phyloP scores from a whole-genome alignment of 164 flowering plant genomes.

The Taxillus chinensis region DNA sequence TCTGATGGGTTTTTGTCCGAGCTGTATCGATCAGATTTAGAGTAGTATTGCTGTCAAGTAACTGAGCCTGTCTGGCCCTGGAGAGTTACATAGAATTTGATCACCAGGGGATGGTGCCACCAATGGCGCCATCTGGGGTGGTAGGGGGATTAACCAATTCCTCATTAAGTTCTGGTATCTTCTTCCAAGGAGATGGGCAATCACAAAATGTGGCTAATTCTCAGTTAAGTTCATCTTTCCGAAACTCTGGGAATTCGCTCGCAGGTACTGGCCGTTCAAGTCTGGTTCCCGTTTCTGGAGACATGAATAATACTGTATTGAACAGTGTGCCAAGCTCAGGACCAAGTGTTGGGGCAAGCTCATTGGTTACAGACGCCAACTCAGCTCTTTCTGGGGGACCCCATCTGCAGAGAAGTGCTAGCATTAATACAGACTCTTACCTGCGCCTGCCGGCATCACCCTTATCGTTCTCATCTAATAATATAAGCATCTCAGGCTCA shows the following conservation, averaged over 20 bases:
- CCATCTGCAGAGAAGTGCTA: conserved; percentile 88
- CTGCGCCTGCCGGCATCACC: conserved; percentile 85
- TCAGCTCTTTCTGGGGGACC: conserved; percentile 94
- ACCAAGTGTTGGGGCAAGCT: conserved; percentile 91
- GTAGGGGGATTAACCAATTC: conserved; percentile 63
- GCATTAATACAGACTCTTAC: conserved; percentile 74
- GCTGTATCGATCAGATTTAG: conserved; percentile 7
- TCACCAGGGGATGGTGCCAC: conserved; percentile 50
- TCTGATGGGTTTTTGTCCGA: conserved; percentile 2
- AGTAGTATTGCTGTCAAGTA: not conserved
- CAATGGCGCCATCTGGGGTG: conserved; percentile 72
- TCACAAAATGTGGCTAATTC: conserved; percentile 43
- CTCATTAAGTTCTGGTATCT: conserved; percentile 72
- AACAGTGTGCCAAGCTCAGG: conserved; percentile 78
- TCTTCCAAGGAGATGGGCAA: conserved; percentile 74
- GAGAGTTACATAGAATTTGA: conserved; percentile 56
- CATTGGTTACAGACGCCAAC: conserved; percentile 92
- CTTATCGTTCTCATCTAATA: conserved; percentile 85
- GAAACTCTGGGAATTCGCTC: conserved; percentile 54
- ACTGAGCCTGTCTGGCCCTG: conserved; percentile 35
- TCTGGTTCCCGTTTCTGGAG: conserved; percentile 57
- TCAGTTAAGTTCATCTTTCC: conserved; percentile 65
- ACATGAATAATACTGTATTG: conserved; percentile 47
- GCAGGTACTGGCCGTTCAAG: conserved; percentile 46
- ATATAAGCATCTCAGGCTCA: conserved; percentile 76